Evolutionary conservation across 2,329 filamentous ascomycete species (phyloP).

Genomic region (Colletotrichum australisinense): DNA sequence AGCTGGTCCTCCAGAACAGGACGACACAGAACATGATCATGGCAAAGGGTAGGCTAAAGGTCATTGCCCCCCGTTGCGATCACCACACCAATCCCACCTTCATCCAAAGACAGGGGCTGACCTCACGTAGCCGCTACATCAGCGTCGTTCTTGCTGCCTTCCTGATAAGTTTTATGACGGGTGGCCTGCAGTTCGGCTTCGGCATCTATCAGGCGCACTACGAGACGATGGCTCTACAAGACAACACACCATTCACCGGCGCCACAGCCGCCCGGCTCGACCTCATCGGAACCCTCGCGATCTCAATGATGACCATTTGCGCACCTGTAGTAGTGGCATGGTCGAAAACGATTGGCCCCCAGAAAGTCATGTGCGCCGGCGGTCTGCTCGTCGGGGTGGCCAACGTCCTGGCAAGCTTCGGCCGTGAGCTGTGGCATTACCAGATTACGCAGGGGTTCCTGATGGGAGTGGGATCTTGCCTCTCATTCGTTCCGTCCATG

Average conservation of each 20-base stretch:
- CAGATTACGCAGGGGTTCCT: constrained; percentile 48
- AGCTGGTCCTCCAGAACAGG: neutral
- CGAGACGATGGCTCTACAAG: constrained; percentile 43
- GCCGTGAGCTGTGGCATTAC: constrained; percentile 42
- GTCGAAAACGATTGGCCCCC: neutral
- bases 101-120: neutral
- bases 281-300: constrained; percentile 50
- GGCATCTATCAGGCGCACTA: constrained; percentile 53
- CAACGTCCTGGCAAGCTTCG: constrained; percentile 46
- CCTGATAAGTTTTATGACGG: constrained; percentile 39
- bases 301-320: constrained; percentile 44
- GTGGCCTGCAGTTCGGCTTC: constrained; percentile 51
- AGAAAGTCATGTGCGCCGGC: constrained; percentile 31
- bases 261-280: constrained; percentile 50
- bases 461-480: constrained; percentile 49
- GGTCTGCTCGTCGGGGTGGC: constrained; percentile 47
- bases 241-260: constrained; percentile 46
- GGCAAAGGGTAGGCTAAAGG: neutral
- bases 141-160: neutral
- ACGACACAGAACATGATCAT: neutral
- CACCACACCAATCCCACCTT: neutral
- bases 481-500: constrained; percentile 51
- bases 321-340: neutral
- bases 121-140: neutral
- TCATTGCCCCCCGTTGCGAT: neutral